Conservation (phyloP, 306 rosid genomes). For the Carpinus viminea region DNA sequence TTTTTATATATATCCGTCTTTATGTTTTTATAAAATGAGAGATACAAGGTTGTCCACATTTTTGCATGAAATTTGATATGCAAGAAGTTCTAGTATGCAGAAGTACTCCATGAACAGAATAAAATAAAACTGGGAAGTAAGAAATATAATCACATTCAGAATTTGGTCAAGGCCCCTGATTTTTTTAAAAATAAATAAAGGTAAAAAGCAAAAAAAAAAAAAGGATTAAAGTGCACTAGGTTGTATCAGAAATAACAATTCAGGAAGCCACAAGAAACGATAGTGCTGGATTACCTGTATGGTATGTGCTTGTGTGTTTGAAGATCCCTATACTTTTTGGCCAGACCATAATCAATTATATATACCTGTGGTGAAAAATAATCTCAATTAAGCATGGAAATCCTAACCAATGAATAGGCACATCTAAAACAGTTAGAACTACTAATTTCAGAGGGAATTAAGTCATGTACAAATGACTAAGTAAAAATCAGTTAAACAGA, state of each 20-base stretch:
- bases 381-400: slow-evolving; percentile 25
- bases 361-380: slow-evolving; percentile 64
- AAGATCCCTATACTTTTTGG: slow-evolving; percentile 91
- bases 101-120: neutral
- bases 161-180: too few species aligned
- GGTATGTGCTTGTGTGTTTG: slow-evolving; percentile 99
- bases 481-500: neutral
- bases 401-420: neutral
- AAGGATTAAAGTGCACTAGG: neutral
- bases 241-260: neutral
- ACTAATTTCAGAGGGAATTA: neutral
- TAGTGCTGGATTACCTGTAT: slow-evolving; percentile 64
- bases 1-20: neutral
- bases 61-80: neutral
- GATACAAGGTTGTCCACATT: neutral
- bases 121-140: too few species aligned
- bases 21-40: neutral
- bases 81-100: neutral
- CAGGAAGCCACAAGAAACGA: slow-evolving; percentile 19
- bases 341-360: slow-evolving; percentile 96
- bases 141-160: too few species aligned
- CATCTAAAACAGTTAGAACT: neutral
- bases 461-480: neutral
- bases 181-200: too few species aligned
- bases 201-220: too few species aligned